Base-by-base conservation (phyloP, 2,329 filamentous ascomycete species). In the Cephalotrichum gorgonifer region DNA sequence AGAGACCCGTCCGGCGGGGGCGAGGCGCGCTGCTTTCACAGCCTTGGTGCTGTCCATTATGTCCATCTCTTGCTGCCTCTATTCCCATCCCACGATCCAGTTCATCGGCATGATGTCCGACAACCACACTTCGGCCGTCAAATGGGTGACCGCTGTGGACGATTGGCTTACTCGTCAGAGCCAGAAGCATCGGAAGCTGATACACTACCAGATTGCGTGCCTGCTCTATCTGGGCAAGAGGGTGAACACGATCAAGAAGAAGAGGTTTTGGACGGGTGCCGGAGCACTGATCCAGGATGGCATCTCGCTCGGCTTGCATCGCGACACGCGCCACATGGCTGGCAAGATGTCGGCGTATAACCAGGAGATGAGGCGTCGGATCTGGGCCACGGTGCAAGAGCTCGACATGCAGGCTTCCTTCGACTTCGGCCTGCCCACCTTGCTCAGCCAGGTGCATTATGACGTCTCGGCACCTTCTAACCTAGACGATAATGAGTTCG, bases 201-300 rank as follows among this genome's bases (percentile, higher is more conserved):
- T 81, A 14, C 76, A 81, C 59, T 81, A 79, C 58, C 78, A 81
- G 59, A 72, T 81, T 15, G 69, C 71, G 12, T 81, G 78, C 54
- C 64, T 82, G 28, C 57, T 78, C n/a, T 81, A 79, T 54, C 69
- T 81, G 2, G 76, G 74, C 41, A 81, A 81, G 66, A 68, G 75
- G 27, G 73, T 81, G 54, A 82, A 82, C 61, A 76, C 74, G 2
- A 73, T 81, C 54, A 79, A 81, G 66, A 81, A 81, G 70, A 81
- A 81, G 69, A 69, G 76, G 12, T 81, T 78, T 60, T 81, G 78
- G 78, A 78, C 75, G 15, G 69, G 71, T 35, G 69, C 78, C 1
- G 76, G 78, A 1, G 67, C 72, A 5, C 65, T 81, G 50, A 71
- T 79, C 14, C 75, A 77, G 44, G 74, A 81, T 47, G 76, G 74